Base-by-base conservation (phyloP, 257 asterid species). In the Buddleja alternifolia region DNA sequence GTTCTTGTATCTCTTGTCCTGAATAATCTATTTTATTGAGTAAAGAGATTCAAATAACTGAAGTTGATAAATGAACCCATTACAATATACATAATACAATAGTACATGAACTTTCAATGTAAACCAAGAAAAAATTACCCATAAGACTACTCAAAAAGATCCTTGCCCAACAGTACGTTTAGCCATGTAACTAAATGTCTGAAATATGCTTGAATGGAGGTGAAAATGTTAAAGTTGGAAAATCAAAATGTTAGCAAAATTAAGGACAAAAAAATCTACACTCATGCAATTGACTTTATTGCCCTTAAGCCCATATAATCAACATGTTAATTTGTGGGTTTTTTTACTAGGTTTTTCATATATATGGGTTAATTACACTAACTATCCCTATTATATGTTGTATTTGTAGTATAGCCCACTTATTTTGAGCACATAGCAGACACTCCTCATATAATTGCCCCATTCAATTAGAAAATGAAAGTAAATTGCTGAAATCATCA, bases 1-100 rank as follows among this genome's bases (percentile, higher is more conserved):
- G 62, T 92, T 92, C 82, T 92, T 92, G 66, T 92, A 92, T 85
- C 97, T 87, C 85, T 86, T 92, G 60, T 92, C 98, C 81, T 92
- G 97, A 75, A 92, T 91, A 80, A 91, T 91, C 80, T 91, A 88
- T 78, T 91, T 91, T 79, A 92, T 89, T 47, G 98, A 32, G 39
- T 74, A 64, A 48, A 66, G 62, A 53, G 75, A 57, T 61, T 67
- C 60, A 77, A 41, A 69, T 24, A 58, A 71, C 54, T 63, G 5
- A 50, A 46, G 62, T 65, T 37, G 24, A 15, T 16, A 16, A 57
- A 8, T 53, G 56, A 46, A 41, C 74, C 59, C 69, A 23, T 24
- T 39, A 45, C 1, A 75, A 40, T 47, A 60, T 20, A 48, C 55
- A 72, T 45, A 44, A 63, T 55, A 46, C 25, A 73, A 65, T 51